phyloP scores from a whole-genome alignment of 176 grass and related monocot genomes.

The Pontederia paniculata region DNA sequence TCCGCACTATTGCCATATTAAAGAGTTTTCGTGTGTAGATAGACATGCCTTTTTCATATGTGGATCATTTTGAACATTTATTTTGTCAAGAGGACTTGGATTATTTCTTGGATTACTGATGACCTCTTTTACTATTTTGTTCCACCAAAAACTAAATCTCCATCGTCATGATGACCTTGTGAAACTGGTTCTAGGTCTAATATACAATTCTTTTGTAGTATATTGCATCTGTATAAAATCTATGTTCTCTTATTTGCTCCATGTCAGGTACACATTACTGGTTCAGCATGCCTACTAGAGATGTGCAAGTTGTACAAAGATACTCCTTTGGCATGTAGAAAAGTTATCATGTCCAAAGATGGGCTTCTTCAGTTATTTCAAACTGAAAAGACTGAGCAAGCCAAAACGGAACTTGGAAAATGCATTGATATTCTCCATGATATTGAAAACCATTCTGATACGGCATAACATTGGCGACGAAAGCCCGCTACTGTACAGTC shows the following conservation, averaged over 20 bases:
- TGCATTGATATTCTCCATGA: slow-evolving; percentile 42
- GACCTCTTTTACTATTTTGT: too few species aligned
- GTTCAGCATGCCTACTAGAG: slow-evolving; percentile 73
- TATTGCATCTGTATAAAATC: neutral
- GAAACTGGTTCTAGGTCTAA: too few species aligned
- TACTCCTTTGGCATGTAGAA: slow-evolving; percentile 46
- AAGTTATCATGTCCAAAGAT: slow-evolving; percentile 39
- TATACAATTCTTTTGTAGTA: neutral
- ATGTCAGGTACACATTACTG: slow-evolving; percentile 69
- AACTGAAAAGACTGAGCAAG: slow-evolving; percentile 75
- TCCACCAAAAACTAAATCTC: too few species aligned
- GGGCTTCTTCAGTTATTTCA: slow-evolving; percentile 46
- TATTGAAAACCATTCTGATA: neutral
- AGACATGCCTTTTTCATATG: too few species aligned
- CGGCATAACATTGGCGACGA: neutral
- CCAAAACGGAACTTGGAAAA: slow-evolving; percentile 56
- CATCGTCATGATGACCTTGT: too few species aligned
- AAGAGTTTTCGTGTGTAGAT: too few species aligned
- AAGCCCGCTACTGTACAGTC: too few species aligned
- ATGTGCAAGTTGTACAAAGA: slow-evolving; percentile 68
- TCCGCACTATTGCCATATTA: too few species aligned
- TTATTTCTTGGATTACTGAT: too few species aligned
- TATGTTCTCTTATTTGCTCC: slow-evolving; percentile 9
- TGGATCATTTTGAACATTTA: too few species aligned
- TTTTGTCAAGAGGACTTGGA: too few species aligned